These are phyloP conservation scores for Stenocarpella maydis DNA, from an alignment of 2,329 filamentous ascomycete species.

Conservation along the genomic window DNA sequence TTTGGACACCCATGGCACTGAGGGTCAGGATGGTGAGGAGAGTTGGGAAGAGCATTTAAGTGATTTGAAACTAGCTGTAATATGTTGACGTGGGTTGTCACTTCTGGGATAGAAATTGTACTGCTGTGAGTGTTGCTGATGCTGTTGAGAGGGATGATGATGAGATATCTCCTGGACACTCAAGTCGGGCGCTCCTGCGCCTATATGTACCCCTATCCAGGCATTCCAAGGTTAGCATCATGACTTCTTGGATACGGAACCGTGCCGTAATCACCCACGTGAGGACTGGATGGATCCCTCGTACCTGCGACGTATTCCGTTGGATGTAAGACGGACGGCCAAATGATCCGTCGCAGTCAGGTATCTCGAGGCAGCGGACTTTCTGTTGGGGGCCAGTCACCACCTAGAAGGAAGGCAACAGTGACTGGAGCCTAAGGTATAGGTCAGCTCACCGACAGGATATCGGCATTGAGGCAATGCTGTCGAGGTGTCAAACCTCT, in stretches of 20 bases:
- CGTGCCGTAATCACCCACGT: background rate
- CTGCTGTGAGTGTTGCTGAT: background rate
- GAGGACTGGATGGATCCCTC: background rate
- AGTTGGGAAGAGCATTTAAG: conserved; percentile 4
- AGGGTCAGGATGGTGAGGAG: conserved; percentile 6
- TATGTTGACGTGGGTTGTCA: background rate
- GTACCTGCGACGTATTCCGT: background rate
- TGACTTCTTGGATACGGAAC: background rate
- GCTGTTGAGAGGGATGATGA: background rate
- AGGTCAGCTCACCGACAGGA: background rate
- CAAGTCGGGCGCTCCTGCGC: background rate
- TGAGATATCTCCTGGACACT: background rate
- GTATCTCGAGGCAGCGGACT: background rate
- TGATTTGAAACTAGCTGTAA: background rate
- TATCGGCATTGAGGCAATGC: background rate
- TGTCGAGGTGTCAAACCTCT: background rate
- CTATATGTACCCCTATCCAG: background rate
- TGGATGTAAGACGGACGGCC: background rate
- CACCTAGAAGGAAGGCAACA: conserved; percentile 17
- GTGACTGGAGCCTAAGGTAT: background rate
- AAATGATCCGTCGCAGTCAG: background rate
- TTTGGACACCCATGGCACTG: conserved; percentile 20
- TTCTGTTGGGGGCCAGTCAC: conserved; percentile 13
- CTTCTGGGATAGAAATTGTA: background rate
- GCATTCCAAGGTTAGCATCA: background rate